phyloP scores from a whole-genome alignment of 495 filamentous ascomycete species.

The Viridothelium virens region DNA sequence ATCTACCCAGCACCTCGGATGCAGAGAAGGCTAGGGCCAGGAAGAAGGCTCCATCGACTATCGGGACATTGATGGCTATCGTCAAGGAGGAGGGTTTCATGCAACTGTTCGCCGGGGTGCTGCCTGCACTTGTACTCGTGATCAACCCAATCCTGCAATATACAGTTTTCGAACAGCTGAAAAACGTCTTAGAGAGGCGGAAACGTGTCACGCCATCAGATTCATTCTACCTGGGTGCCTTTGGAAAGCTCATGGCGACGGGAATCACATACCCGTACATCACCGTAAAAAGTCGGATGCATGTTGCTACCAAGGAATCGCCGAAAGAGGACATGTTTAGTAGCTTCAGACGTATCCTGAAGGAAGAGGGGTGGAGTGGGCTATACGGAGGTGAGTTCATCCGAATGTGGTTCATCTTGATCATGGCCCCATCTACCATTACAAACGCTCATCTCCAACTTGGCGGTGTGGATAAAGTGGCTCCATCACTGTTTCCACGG shows the following conservation, averaged over 20 bases:
- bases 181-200: conserved; percentile 62
- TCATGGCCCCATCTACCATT: no score
- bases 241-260: conserved; percentile 92
- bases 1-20: conserved; percentile 37
- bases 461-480: no score
- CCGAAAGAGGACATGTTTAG: conserved; percentile 59
- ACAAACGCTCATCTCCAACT: no score
- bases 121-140: conserved; percentile 86
- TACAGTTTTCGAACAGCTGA: conserved; percentile 96
- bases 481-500: no score
- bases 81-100: conserved; percentile 70
- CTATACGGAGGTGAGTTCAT: conserved; percentile 74
- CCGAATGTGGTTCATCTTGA: no score
- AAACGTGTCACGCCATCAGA: conserved; percentile 69
- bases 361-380: conserved; percentile 79
- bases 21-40: conserved; percentile 16
- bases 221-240: conserved; percentile 82
- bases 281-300: conserved; percentile 93
- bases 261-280: conserved; percentile 96
- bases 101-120: conserved; percentile 83
- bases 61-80: conserved; percentile 69
- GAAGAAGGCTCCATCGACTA: conserved; percentile 54
- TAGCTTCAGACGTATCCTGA: conserved; percentile 68
- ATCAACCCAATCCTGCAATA: conserved; percentile 98
- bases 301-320: conserved; percentile 66